Conservation (phyloP, 352 stramenopile genomes). For the Phytophthora brassicae region DNA sequence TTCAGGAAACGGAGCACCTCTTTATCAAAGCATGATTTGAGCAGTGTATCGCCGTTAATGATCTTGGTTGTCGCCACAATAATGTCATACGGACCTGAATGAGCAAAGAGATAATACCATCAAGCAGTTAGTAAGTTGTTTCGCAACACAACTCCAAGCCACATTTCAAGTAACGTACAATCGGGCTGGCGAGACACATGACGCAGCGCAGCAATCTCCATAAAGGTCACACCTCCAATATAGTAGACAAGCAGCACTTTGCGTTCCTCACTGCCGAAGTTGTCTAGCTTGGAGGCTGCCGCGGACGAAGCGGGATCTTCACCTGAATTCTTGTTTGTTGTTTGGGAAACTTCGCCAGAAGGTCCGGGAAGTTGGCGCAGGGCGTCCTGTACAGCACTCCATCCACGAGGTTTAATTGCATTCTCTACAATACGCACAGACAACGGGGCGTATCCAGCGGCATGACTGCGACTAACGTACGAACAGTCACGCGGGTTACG, state of each 20-base stretch:
- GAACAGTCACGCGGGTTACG: slow-evolving; percentile 93
- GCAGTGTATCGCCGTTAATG: slow-evolving; percentile 78
- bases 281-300: slow-evolving; percentile 57
- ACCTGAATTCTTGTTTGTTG: slow-evolving; percentile 33
- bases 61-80: slow-evolving; percentile 95
- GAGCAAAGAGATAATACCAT: slow-evolving; percentile 9
- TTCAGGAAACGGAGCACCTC: slow-evolving; percentile 79
- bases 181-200: slow-evolving; percentile 92
- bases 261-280: slow-evolving; percentile 69
- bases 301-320: slow-evolving; percentile 43
- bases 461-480: slow-evolving; percentile 87
- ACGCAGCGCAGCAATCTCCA: slow-evolving; percentile 95
- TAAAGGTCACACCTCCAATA: slow-evolving; percentile 95
- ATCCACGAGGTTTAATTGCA: slow-evolving; percentile 74
- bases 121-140: slow-evolving; percentile 2
- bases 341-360: slow-evolving; percentile 75
- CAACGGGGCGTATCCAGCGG: slow-evolving; percentile 93
- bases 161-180: slow-evolving; percentile 65
- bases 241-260: slow-evolving; percentile 97
- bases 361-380: slow-evolving; percentile 83
- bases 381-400: slow-evolving; percentile 78
- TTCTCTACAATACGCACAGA: slow-evolving; percentile 93
- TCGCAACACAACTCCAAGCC: background rate
- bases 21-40: slow-evolving; percentile 89
- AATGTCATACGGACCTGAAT: slow-evolving; percentile 86